These are phyloP conservation scores for Fusarium dimerum DNA, from an alignment of 2,329 filamentous ascomycete genomes.

Conservation along the genomic window DNA sequence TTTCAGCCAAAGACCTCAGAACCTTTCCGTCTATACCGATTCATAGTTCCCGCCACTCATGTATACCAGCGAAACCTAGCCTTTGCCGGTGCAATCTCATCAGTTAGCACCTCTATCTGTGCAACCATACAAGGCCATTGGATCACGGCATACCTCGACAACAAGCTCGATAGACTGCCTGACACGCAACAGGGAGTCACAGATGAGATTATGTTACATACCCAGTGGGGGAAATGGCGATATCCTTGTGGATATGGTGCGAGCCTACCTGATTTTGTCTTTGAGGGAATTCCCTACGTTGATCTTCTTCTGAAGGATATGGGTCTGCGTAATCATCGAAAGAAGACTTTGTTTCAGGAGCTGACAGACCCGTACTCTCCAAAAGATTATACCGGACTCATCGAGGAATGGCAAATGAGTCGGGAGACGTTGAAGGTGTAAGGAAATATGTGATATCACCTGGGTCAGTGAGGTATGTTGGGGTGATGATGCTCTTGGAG, in stretches of 20 bases:
- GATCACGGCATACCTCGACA: conserved; percentile 59
- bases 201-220: conserved; percentile 63
- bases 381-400: conserved; percentile 25
- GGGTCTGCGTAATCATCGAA: conserved; percentile 47
- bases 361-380: conserved; percentile 23
- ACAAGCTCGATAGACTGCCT: conserved; percentile 41
- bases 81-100: conserved; percentile 35
- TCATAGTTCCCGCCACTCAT: conserved; percentile 25
- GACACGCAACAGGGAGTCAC: conserved; percentile 40
- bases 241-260: conserved; percentile 66
- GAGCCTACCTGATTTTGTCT: conserved; percentile 68
- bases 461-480: no score
- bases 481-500: no score
- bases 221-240: conserved; percentile 69
- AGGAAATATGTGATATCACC: no score
- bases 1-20: conserved; percentile 19
- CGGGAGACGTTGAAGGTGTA: no score
- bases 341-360: conserved; percentile 10
- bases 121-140: conserved; percentile 48
- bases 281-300: conserved; percentile 67
- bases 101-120: conserved; percentile 36
- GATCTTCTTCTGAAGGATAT: conserved; percentile 63
- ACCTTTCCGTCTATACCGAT: conserved; percentile 28
- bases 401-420: conserved; percentile 28
- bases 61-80: conserved; percentile 32